Conservation (phyloP, 2,329 filamentous ascomycete species). For the Akanthomyces uredinophilus region DNA sequence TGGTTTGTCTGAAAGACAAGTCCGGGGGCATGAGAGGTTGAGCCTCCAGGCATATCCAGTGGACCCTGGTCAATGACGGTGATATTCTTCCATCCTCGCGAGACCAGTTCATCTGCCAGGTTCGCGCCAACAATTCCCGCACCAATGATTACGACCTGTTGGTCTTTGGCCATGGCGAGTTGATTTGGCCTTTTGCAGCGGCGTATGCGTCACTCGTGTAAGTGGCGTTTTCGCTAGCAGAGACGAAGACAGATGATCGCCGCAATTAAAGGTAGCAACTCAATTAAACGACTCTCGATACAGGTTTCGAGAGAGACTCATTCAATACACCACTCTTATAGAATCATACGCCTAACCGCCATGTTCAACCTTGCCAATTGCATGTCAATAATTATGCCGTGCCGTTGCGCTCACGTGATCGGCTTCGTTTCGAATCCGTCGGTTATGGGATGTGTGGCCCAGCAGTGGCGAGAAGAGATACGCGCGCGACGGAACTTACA, state of each 20-base stretch:
- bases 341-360: not conserved
- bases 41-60: slow-evolving; percentile 57
- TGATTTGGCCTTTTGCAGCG: slow-evolving; percentile 14
- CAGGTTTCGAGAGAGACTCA: not conserved
- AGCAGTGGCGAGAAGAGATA: not conserved
- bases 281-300: not conserved
- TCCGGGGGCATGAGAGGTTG: slow-evolving; percentile 60
- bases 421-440: slow-evolving; percentile 3
- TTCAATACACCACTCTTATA: slow-evolving; percentile 6
- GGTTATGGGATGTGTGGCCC: not conserved
- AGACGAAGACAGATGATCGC: not conserved
- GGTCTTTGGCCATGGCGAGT: slow-evolving; percentile 28
- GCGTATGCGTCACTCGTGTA: not conserved
- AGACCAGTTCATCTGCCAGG: slow-evolving; percentile 58
- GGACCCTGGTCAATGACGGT: slow-evolving; percentile 62
- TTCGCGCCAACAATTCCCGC: slow-evolving; percentile 62
- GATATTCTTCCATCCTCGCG: slow-evolving; percentile 57
- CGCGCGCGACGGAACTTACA: not conserved
- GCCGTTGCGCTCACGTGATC: slow-evolving; percentile 17
- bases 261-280: not conserved
- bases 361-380: not conserved
- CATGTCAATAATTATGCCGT: not conserved
- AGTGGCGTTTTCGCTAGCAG: not conserved
- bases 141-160: slow-evolving; percentile 54
- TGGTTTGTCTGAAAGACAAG: slow-evolving; percentile 59